phyloP scores from a whole-genome alignment of 116 monocot species.

The Thalassia testudinum region DNA sequence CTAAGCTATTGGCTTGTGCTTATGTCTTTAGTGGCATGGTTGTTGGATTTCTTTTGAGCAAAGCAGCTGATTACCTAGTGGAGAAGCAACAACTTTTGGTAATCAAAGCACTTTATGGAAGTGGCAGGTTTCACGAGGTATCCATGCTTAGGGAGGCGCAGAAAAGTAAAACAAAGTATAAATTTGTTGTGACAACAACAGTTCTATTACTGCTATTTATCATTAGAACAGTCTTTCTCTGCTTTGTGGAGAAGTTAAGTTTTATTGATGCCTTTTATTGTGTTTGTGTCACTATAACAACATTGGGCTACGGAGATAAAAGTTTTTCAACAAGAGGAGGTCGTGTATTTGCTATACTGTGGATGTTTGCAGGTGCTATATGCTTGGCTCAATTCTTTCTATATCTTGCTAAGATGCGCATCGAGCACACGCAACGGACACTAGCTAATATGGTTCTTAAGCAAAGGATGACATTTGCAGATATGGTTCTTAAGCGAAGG shows the following conservation, averaged over 20 bases:
- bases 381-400: conserved; percentile 75
- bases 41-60: no score
- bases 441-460: conserved; percentile 80
- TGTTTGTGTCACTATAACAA: conserved; percentile 89
- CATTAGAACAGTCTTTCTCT: no score
- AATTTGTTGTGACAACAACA: no score
- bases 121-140: conserved; percentile 23
- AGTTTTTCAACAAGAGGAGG: conserved; percentile 70
- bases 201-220: conserved; percentile 60
- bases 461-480: conserved; percentile 57
- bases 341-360: conserved; percentile 59
- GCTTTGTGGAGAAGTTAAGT: no score
- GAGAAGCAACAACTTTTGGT: no score
- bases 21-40: no score
- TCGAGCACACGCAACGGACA: conserved; percentile 39
- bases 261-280: no score
- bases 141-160: conserved; percentile 37
- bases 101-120: no score
- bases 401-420: conserved; percentile 61
- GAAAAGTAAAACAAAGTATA: conserved; percentile 35
- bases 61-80: no score
- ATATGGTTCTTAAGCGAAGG: no score
- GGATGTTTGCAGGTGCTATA: conserved; percentile 66
- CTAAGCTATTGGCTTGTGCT: no score
- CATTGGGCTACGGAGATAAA: conserved; percentile 90